Conservation (phyloP, 371 early-diverging fungal genomes). For the Choanephora cucurbitarum region DNA sequence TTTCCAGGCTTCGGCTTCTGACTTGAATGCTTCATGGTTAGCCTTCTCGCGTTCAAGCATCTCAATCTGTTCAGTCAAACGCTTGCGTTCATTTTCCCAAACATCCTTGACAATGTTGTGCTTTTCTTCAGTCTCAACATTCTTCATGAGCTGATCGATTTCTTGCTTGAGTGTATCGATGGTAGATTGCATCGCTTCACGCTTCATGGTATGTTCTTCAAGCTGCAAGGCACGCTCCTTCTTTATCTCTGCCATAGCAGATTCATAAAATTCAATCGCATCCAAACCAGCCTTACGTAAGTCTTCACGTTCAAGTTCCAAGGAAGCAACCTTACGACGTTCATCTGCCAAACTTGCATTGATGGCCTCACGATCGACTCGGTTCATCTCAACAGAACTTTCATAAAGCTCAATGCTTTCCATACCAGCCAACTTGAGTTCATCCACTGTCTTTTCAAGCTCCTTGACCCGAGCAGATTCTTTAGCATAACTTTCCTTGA, state of each 20-base stretch:
- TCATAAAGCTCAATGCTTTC: constrained; percentile 60
- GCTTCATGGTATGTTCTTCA: constrained; percentile 25
- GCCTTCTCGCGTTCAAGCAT: constrained; percentile 33
- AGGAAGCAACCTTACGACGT: constrained; percentile 29
- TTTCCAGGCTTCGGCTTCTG: constrained; percentile 34
- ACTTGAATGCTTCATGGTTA: constrained; percentile 36
- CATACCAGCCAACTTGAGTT: constrained; percentile 53
- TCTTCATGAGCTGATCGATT: constrained; percentile 50
- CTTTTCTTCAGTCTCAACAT: constrained; percentile 38
- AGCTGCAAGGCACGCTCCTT: constrained; percentile 25
- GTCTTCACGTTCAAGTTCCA: constrained; percentile 24
- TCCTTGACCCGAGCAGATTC: constrained; percentile 29
- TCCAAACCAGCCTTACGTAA: constrained; percentile 27
- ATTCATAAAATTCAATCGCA: constrained; percentile 28
- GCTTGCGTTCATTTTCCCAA: constrained; percentile 60
- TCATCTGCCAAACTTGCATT: constrained; percentile 44
- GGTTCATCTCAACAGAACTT: constrained; percentile 48
- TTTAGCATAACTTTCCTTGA: constrained; percentile 37
- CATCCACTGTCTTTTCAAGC: constrained; percentile 46
- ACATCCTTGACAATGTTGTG: constrained; percentile 51
- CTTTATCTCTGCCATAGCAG: constrained; percentile 38
- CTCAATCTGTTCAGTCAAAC: constrained; percentile 51
- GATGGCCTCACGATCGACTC: constrained; percentile 53
- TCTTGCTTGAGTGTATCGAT: constrained; percentile 50
- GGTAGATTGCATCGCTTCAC: constrained; percentile 42